These are phyloP conservation scores for Phylloboletellus chloephorus DNA, from an alignment of 1,284 basidiomycete species.

Conservation along the genomic window DNA sequence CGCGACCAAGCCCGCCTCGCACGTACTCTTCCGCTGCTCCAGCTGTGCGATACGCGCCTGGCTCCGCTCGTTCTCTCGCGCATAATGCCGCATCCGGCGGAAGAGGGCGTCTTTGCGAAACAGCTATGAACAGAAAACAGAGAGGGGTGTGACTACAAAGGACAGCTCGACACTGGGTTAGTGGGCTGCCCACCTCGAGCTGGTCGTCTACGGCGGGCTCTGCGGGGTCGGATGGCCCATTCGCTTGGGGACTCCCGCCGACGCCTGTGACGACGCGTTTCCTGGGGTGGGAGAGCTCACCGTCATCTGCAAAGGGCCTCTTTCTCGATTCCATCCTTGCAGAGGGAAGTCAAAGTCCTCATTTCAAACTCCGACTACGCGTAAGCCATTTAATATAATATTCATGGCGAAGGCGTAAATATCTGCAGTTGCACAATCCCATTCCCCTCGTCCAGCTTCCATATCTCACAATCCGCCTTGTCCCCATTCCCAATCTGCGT, in stretches of 20 bases:
- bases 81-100: slow-evolving; percentile 87
- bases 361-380: slow-evolving; percentile 25
- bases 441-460: slow-evolving; percentile 44
- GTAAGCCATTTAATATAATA: no score
- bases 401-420: no score
- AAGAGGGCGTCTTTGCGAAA: slow-evolving; percentile 92
- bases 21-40: slow-evolving; percentile 66
- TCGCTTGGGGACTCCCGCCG: slow-evolving; percentile 56
- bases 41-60: slow-evolving; percentile 64
- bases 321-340: slow-evolving; percentile 57
- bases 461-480: slow-evolving; percentile 70
- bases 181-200: slow-evolving; percentile 55
- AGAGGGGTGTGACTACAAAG: slow-evolving; percentile 21
- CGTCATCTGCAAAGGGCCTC: slow-evolving; percentile 54
- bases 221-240: slow-evolving; percentile 41
- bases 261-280: slow-evolving; percentile 58
- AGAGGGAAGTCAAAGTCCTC: slow-evolving; percentile 9
- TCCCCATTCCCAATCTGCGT: slow-evolving; percentile 78
- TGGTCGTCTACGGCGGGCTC: slow-evolving; percentile 59
- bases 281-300: slow-evolving; percentile 50
- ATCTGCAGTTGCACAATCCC: slow-evolving; percentile 35
- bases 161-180: slow-evolving; percentile 21
- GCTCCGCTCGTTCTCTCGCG: slow-evolving; percentile 72
- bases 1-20: slow-evolving; percentile 75
- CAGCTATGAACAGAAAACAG: slow-evolving; percentile 37